Percentiles rank a stretch among this genome's conserved stretches.
Evolutionary conservation across 768 basidiomycete species (phyloP).

Genomic region (Plicaturopsis crispa): DNA sequence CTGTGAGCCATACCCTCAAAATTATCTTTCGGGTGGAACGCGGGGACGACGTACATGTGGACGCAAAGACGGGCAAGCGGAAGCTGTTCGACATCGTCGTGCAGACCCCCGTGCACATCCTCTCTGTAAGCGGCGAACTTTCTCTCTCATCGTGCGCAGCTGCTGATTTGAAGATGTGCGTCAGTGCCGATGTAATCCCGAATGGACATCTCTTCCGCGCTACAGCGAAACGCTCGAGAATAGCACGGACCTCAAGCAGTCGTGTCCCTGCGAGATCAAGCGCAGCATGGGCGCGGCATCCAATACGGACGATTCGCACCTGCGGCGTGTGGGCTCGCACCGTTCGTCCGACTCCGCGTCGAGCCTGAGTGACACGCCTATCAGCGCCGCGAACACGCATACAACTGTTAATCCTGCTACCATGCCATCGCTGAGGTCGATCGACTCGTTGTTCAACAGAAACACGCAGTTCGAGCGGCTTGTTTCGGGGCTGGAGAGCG

Average conservation of each 20-base stretch:
- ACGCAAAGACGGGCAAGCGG: conserved; percentile 59
- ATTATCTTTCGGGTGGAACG: conserved; percentile 77
- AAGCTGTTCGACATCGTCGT: conserved; percentile 86
- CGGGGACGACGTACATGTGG: conserved; percentile 59
- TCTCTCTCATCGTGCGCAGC: background rate
- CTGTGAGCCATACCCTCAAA: conserved; percentile 72
- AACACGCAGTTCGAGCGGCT: conserved; percentile 67
- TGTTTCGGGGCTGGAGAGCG: conserved; percentile 75
- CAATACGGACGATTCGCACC: background rate
- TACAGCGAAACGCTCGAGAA: conserved; percentile 51
- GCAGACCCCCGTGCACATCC: conserved; percentile 77
- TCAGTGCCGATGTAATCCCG: conserved; percentile 76
- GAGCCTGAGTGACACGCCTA: conserved; percentile 26
- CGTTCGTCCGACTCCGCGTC: conserved; percentile 26
- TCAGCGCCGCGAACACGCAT: conserved; percentile 20
- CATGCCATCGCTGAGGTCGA: conserved; percentile 4
- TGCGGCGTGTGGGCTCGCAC: conserved; percentile 19
- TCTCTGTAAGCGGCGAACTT: conserved; percentile 55
- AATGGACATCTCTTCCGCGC: conserved; percentile 72
- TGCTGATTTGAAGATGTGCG: background rate
- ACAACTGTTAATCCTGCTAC: conserved; percentile 17
- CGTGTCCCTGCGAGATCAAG: conserved; percentile 36
- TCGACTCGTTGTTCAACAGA: conserved; percentile 31
- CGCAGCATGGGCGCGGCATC: conserved; percentile 7
- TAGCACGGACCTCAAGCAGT: conserved; percentile 21